Evolutionary conservation across 2,329 filamentous ascomycete genomes (phyloP).

Genomic region (Septoria petroselini): DNA sequence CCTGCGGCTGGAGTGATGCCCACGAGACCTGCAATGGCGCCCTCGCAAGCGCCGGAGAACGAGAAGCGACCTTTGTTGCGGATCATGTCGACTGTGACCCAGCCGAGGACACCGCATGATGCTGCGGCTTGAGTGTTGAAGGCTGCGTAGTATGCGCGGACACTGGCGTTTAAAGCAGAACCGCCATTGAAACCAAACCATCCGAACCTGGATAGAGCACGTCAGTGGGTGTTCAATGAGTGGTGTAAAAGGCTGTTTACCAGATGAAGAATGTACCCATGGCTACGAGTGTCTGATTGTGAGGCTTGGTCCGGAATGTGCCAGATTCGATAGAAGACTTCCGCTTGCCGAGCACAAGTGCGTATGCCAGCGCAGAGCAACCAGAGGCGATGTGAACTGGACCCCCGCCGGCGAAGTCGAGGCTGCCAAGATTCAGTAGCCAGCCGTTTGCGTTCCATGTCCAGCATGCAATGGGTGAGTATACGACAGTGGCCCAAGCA

Average conservation of each 20-base stretch:
- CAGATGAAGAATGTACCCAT: conserved; percentile 64
- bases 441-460: conserved; percentile 65
- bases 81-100: conserved; percentile 54
- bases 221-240: conserved; percentile 54
- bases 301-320: conserved; percentile 51
- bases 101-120: conserved; percentile 52
- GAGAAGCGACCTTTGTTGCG: conserved; percentile 53
- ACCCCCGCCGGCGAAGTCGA: conserved; percentile 61
- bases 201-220: conserved; percentile 47
- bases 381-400: conserved; percentile 63
- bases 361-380: conserved; percentile 61
- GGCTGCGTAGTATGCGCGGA: conserved; percentile 54
- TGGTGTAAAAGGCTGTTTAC: no score
- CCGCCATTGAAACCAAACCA: conserved; percentile 61
- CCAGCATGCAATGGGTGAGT: conserved; percentile 63
- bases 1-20: conserved; percentile 50
- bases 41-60: conserved; percentile 56
- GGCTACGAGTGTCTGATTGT: conserved; percentile 62
- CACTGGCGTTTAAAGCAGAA: conserved; percentile 51
- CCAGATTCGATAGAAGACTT: conserved; percentile 48
- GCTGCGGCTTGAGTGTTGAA: conserved; percentile 60
- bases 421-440: conserved; percentile 58
- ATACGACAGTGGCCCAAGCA: conserved; percentile 63
- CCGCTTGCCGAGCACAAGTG: conserved; percentile 61
- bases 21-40: conserved; percentile 58